These are phyloP conservation scores for Trichophaea hybrida DNA, from an alignment of 2,329 filamentous ascomycete genomes.

Conservation along the genomic window DNA sequence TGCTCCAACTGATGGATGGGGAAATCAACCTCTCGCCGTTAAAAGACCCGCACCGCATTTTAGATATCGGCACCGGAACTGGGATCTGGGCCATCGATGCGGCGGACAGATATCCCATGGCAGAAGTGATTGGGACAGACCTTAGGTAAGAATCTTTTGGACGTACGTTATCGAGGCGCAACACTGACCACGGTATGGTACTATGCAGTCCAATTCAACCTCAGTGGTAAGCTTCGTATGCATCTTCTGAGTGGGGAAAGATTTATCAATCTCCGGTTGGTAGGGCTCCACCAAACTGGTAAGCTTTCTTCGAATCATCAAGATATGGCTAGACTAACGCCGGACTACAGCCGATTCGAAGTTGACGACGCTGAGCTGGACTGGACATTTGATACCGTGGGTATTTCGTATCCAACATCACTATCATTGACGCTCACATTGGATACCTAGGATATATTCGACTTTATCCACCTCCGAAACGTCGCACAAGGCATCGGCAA, in stretches of 20 bases:
- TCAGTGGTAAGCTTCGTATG: not conserved
- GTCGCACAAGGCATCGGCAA: slow-evolving; percentile 41
- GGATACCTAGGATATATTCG: slow-evolving; percentile 33
- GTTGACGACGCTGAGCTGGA: slow-evolving; percentile 27
- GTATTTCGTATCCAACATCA: not conserved
- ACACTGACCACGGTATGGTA: slow-evolving; percentile 15
- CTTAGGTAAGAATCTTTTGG: not conserved
- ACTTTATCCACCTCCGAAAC: slow-evolving; percentile 42
- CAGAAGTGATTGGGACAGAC: slow-evolving; percentile 31
- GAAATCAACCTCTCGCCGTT: not conserved
- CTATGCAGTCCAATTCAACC: slow-evolving; percentile 6
- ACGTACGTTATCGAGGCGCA: slow-evolving; percentile 28
- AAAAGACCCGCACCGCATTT: slow-evolving; percentile 28
- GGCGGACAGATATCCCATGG: slow-evolving; percentile 31
- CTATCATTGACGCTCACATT: not conserved
- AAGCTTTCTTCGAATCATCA: not conserved
- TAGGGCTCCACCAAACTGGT: slow-evolving; percentile 5
- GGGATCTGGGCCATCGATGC: slow-evolving; percentile 33
- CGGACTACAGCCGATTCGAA: slow-evolving; percentile 8
- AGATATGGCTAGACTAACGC: not conserved
- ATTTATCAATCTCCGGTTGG: not conserved
- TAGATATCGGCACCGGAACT: slow-evolving; percentile 36
- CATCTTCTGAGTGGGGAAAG: not conserved
- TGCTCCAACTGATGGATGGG: not conserved
- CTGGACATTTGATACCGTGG: slow-evolving; percentile 13